Evolutionary conservation across 306 rosid genomes (phyloP).

Genomic region (Cucurbita ficifolia): DNA sequence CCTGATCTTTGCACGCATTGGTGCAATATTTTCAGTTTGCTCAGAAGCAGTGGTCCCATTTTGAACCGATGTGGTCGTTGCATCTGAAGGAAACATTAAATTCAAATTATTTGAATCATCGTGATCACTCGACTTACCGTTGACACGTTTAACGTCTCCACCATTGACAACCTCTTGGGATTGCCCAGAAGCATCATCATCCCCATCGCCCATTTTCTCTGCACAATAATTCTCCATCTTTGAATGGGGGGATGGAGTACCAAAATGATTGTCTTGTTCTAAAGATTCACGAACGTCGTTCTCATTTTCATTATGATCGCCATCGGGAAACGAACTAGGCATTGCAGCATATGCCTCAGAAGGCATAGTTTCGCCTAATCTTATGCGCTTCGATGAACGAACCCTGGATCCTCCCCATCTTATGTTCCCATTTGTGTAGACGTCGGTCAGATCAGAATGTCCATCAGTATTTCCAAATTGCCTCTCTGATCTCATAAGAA

Average conservation of each 20-base stretch:
- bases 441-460: conserved; percentile 25
- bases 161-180: conserved; percentile 21
- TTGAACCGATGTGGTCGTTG: conserved; percentile 17
- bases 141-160: conserved; percentile 20
- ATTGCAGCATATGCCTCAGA: conserved; percentile 29
- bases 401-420: conserved; percentile 80
- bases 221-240: conserved; percentile 23
- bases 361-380: conserved; percentile 39
- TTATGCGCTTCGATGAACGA: conserved; percentile 57
- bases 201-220: conserved; percentile 20
- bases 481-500: conserved; percentile 16
- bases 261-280: conserved; percentile 29
- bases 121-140: conserved; percentile 22
- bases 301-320: conserved; percentile 24
- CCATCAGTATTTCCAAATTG: conserved; percentile 16
- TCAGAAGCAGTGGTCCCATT: conserved; percentile 24
- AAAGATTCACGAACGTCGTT: conserved; percentile 13
- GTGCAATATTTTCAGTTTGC: conserved; percentile 23
- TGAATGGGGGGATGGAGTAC: conserved; percentile 14
- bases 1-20: conserved; percentile 45
- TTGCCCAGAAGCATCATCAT: conserved; percentile 22
- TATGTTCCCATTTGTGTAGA: conserved; percentile 30
- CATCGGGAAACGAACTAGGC: conserved; percentile 19
- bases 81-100: conserved; percentile 20
- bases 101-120: conserved; percentile 32